phyloP scores from a whole-genome alignment of 208 protist genomes.

The Wallacemonas collosoma region DNA sequence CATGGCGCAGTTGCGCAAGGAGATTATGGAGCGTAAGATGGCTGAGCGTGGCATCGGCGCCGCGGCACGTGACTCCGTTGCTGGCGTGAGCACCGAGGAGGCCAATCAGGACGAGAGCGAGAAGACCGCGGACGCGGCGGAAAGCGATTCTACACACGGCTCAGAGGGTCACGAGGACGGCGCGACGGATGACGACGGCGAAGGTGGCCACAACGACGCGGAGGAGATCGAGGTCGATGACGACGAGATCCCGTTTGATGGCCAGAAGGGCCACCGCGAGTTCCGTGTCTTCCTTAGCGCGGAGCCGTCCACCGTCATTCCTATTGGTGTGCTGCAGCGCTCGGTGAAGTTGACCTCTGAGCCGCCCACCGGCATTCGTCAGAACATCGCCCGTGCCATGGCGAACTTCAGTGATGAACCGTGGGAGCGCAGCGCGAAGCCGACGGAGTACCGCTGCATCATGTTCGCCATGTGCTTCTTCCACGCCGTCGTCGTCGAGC shows the following conservation, averaged over 20 bases:
- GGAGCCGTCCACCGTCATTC: slow-evolving; percentile 96
- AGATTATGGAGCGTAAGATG: slow-evolving; percentile 81
- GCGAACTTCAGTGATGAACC: slow-evolving; percentile 96
- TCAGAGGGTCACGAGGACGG: slow-evolving; percentile 21
- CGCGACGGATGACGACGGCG: slow-evolving; percentile 24
- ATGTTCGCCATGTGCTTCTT: slow-evolving; percentile 99
- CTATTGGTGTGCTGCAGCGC: slow-evolving; percentile 97
- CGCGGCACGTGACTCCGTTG: slow-evolving; percentile 4
- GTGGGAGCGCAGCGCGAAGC: slow-evolving; percentile 96
- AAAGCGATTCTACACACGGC: slow-evolving; percentile 5
- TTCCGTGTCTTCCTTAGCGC: slow-evolving; percentile 98
- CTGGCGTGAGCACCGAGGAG: slow-evolving; percentile 8
- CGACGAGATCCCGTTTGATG: slow-evolving; percentile 92
- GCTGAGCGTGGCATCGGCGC: slow-evolving; percentile 34
- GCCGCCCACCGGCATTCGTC: slow-evolving; percentile 96
- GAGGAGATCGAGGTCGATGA: slow-evolving; percentile 72
- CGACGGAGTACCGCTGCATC: slow-evolving; percentile 97
- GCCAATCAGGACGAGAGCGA: slow-evolving; percentile 10
- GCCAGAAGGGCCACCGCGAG: slow-evolving; percentile 90
- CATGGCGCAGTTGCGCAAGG: slow-evolving; percentile 87
- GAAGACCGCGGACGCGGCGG: slow-evolving; percentile 26
- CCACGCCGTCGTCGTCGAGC: slow-evolving; percentile 97
- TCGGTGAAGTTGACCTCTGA: slow-evolving; percentile 99
- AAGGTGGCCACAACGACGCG: slow-evolving; percentile 20
- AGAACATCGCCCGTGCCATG: slow-evolving; percentile 97